Conservation (phyloP, 345 rosid genomes). For the Eucalyptus brandiana region DNA sequence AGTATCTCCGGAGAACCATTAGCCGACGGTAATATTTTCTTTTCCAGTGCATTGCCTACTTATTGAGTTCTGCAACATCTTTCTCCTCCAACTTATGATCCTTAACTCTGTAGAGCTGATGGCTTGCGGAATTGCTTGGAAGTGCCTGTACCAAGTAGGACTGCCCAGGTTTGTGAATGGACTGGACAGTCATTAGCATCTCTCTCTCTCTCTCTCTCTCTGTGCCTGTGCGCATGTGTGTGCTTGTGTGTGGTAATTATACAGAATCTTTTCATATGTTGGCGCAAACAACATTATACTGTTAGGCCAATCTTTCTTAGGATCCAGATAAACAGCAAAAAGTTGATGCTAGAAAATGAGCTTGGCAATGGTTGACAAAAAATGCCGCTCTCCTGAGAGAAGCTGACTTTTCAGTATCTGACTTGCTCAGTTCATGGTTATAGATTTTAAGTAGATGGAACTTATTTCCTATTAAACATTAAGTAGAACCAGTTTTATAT, state of each 20-base stretch:
- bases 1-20: constrained; percentile 56
- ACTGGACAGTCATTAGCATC: background rate
- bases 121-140: constrained; percentile 68
- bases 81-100: background rate
- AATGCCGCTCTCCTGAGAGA: background rate
- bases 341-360: background rate
- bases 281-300: background rate
- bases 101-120: constrained; percentile 45
- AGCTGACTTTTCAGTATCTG: background rate
- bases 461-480: background rate
- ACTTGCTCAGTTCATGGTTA: background rate
- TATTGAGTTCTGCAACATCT: background rate
- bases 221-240: background rate
- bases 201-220: background rate
- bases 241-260: background rate
- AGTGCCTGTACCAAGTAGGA: constrained; percentile 73
- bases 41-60: background rate
- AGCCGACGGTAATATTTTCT: constrained; percentile 34
- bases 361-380: background rate
- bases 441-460: background rate
- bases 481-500: background rate
- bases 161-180: constrained; percentile 65
- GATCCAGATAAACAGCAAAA: background rate
- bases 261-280: background rate
- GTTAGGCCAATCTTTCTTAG: background rate